phyloP scores from a whole-genome alignment of 1,284 basidiomycete species.

The Wolfiporia cocos region DNA sequence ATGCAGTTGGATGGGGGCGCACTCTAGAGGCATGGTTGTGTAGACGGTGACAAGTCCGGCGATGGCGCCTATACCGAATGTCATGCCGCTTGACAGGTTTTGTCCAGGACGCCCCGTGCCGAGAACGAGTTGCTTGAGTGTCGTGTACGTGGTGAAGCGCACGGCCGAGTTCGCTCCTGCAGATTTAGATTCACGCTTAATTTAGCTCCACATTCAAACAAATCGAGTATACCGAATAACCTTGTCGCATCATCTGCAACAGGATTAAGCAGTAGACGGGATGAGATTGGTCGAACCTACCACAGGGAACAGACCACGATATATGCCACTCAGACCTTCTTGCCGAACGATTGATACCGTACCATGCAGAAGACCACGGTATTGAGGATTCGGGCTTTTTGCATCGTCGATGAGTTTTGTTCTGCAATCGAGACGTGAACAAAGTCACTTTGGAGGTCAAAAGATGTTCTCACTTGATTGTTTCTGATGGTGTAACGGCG shows the following conservation, averaged over 20 bases:
- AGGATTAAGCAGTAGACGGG: neutral
- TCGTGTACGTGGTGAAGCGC: slow-evolving; percentile 94
- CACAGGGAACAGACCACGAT: slow-evolving; percentile 91
- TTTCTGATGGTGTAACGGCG: slow-evolving; percentile 96
- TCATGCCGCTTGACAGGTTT: slow-evolving; percentile 80
- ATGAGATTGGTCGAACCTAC: slow-evolving; percentile 38
- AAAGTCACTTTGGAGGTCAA: neutral
- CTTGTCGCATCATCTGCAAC: slow-evolving; percentile 90
- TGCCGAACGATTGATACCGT: slow-evolving; percentile 77
- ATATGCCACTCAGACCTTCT: slow-evolving; percentile 82
- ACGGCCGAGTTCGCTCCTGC: slow-evolving; percentile 88
- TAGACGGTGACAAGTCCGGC: slow-evolving; percentile 96
- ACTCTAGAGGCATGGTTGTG: slow-evolving; percentile 92
- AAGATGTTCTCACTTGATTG: slow-evolving; percentile 77
- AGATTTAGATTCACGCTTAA: neutral
- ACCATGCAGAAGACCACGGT: slow-evolving; percentile 86
- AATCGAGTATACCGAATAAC: slow-evolving; percentile 5
- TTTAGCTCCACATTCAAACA: neutral
- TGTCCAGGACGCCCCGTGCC: slow-evolving; percentile 81
- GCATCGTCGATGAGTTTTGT: slow-evolving; percentile 98
- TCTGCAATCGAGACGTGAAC: slow-evolving; percentile 34
- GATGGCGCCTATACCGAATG: slow-evolving; percentile 91
- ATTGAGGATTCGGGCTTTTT: slow-evolving; percentile 79
- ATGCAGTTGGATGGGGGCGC: neutral
- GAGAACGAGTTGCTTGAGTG: slow-evolving; percentile 89